These are phyloP conservation scores for Pleurotus citrinopileatus DNA, from an alignment of 768 basidiomycete species.

Conservation along the genomic window DNA sequence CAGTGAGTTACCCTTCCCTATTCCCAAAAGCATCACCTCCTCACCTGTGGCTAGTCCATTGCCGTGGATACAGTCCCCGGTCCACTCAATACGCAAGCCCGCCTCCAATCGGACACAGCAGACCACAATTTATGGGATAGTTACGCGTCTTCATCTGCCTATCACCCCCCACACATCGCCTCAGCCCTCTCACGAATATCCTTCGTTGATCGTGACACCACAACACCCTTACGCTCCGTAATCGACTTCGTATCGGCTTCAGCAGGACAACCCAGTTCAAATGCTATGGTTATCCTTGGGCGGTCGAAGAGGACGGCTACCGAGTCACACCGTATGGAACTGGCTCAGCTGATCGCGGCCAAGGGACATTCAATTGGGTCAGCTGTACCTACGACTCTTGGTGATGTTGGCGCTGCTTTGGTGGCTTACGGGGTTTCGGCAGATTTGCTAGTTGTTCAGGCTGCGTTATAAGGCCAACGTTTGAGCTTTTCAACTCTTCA, in stretches of 20 bases:
- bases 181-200: slow-evolving; percentile 59
- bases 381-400: slow-evolving; percentile 68
- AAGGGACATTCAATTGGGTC: slow-evolving; percentile 41
- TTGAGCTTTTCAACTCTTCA: neutral
- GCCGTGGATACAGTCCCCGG: slow-evolving; percentile 76
- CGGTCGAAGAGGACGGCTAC: slow-evolving; percentile 70
- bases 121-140: slow-evolving; percentile 78
- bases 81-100: slow-evolving; percentile 32
- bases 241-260: slow-evolving; percentile 48
- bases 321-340: slow-evolving; percentile 57
- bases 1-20: slow-evolving; percentile 24
- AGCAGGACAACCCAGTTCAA: slow-evolving; percentile 37
- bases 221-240: slow-evolving; percentile 33
- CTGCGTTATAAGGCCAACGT: slow-evolving; percentile 15
- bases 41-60: slow-evolving; percentile 34
- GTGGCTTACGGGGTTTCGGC: slow-evolving; percentile 49
- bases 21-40: too few species aligned
- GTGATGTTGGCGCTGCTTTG: slow-evolving; percentile 71
- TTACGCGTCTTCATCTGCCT: slow-evolving; percentile 37
- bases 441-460: slow-evolving; percentile 57
- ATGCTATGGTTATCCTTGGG: slow-evolving; percentile 57
- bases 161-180: slow-evolving; percentile 25
- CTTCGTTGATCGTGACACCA: slow-evolving; percentile 51
- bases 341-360: slow-evolving; percentile 44
- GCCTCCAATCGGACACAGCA: slow-evolving; percentile 75